Evolutionary conservation across 495 filamentous ascomycete genomes (phyloP), one percentile per base, ranked within the genome.

Genomic region (Annulohypoxylon moriforme): DNA sequence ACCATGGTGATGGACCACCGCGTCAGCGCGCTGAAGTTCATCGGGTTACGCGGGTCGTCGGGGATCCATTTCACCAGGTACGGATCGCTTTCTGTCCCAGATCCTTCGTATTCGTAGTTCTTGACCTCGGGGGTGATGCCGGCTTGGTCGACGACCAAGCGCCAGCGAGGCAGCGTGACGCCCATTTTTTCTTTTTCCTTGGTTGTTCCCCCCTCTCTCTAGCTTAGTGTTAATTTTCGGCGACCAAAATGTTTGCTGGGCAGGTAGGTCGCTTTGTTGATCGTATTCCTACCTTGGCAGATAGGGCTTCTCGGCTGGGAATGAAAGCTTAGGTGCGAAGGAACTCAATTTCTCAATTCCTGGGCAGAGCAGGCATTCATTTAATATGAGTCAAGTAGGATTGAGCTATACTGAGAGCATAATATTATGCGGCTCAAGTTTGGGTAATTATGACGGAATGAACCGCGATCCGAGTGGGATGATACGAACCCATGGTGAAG

Each of bases 11-110:
- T 55, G 1, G 29, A 18, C 50, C 50, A 55, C 6, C 29, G 27
- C n/a, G 5, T 31, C 14, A 55, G 34, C 3, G n/a, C 14, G 50
- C 50, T 55, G 50, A 55, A 55, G 50, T 55, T 55, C 50, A 55
- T 55, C 27, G 50, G 50, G 29, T 55, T 55, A n/a, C 50, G 50
- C 27, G 50, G 50, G 50, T 55, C 50, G 29, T 55, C 27, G 14
- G 50, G 27, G 27, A 55, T 55, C 50, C 50, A 55, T 55, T 34
- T 55, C 29, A 55, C 50, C 5, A 55, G 4, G 16, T 55, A 55
- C 14, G 50, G 50, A 20, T 55, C 50, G 5, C 7, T 29, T 33
- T 55, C 50, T 16, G 50, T 55, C 3, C 50, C 50, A 0, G 50
- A 55, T 7, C 50, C 50, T 34, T 55, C 50, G 6, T 55, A 55